These are phyloP conservation scores for Gonium pectorale DNA, from an alignment of 139 green algal species.

Conservation along the genomic window DNA sequence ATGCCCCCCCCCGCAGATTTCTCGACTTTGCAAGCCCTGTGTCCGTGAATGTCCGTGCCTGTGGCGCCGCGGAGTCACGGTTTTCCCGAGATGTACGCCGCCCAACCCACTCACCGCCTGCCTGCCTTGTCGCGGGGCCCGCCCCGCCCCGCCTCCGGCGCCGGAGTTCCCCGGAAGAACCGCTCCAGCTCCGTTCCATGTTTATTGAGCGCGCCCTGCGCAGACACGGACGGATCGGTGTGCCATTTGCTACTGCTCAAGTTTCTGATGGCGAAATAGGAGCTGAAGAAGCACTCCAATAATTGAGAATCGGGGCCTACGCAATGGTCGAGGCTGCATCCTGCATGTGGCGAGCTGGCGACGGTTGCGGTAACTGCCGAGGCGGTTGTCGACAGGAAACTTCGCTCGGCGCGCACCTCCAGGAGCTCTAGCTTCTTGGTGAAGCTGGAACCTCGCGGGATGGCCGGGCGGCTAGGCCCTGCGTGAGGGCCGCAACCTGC, in stretches of 20 bases:
- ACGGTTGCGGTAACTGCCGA: background rate
- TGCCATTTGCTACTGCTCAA: too few species aligned
- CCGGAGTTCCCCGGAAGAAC: too few species aligned
- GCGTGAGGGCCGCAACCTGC: background rate
- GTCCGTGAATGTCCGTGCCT: background rate
- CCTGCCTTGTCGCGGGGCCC: too few species aligned
- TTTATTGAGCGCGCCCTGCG: background rate
- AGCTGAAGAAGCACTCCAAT: too few species aligned
- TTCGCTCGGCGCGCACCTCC: background rate
- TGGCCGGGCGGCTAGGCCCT: background rate
- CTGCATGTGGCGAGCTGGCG: background rate
- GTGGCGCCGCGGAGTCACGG: background rate
- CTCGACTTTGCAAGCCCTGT: background rate
- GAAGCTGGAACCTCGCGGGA: background rate
- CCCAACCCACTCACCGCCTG: too few species aligned
- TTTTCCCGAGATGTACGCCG: too few species aligned
- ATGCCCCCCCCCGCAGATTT: too few species aligned
- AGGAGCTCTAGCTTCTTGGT: slow-evolving; percentile 4
- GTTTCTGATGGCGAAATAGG: too few species aligned
- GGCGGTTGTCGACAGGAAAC: background rate
- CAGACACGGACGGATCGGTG: background rate
- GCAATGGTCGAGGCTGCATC: background rate
- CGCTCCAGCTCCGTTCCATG: slow-evolving; percentile 22
- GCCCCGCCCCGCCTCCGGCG: background rate
- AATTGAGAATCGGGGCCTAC: background rate